Conservation (phyloP, 805 yeast genomes). For the Candida dendrica region DNA sequence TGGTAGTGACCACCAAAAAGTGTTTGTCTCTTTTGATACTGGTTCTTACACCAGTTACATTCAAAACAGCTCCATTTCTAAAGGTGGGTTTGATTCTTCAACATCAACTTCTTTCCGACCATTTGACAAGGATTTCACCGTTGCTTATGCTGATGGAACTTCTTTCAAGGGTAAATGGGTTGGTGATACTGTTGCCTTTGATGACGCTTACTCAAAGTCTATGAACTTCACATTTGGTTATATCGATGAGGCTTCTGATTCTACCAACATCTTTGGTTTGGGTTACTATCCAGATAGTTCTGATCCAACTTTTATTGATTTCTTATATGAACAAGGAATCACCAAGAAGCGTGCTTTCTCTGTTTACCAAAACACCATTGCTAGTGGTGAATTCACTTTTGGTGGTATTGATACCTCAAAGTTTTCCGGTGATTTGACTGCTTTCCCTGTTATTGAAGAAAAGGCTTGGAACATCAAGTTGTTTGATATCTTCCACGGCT, state of each 20-base stretch:
- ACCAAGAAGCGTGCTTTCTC: constrained; percentile 10
- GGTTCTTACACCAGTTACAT: constrained; percentile 5
- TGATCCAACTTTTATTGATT: constrained; percentile 6
- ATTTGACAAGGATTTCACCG: not conserved
- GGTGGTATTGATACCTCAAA: constrained; percentile 47
- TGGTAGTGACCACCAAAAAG: constrained; percentile 2
- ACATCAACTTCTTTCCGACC: not conserved
- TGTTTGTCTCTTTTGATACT: constrained; percentile 3
- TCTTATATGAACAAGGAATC: constrained; percentile 3
- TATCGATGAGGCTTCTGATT: constrained; percentile 1
- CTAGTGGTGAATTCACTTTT: constrained; percentile 22
- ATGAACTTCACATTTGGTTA: constrained; percentile 7
- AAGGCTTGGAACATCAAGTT: constrained; percentile 21
- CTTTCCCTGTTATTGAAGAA: constrained; percentile 33
- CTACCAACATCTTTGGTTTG: constrained; percentile 8
- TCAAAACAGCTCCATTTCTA: constrained; percentile 1
- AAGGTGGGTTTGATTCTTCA: constrained; percentile 1
- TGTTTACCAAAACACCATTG: constrained; percentile 6
- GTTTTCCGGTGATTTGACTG: constrained; percentile 33
- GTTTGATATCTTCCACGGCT: constrained; percentile 14
- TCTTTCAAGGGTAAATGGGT: constrained; percentile 4
- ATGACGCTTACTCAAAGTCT: constrained; percentile 2
- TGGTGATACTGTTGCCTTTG: constrained; percentile 7
- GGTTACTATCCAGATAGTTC: constrained; percentile 6
- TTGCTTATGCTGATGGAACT: constrained; percentile 4